A percentile compares a stretch with the other conserved stretches of the same genome.
phyloP scores from a whole-genome alignment of 495 filamentous ascomycete species.

The Pseudevernia furfuracea region DNA sequence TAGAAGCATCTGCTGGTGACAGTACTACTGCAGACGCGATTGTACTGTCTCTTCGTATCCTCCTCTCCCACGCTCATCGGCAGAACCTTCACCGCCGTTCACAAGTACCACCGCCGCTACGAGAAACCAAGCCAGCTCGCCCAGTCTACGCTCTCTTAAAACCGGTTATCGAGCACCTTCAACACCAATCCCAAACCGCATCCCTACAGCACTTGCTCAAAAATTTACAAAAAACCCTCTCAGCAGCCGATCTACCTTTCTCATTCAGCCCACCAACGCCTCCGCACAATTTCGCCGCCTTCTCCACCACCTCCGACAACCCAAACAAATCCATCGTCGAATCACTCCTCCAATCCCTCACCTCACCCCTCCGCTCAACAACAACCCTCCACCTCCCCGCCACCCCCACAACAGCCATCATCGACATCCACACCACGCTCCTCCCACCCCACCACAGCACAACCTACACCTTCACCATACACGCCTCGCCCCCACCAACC shows the following conservation, averaged over 20 bases:
- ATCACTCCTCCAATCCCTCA: conserved; percentile 35
- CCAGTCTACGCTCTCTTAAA: conserved; percentile 56
- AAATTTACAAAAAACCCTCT: conserved; percentile 34
- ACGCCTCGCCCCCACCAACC: not conserved
- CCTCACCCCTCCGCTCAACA: conserved; percentile 38
- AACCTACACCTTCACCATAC: conserved; percentile 38
- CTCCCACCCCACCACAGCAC: conserved; percentile 40
- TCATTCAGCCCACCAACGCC: conserved; percentile 28
- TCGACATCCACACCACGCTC: conserved; percentile 41
- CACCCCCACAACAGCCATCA: conserved; percentile 34
- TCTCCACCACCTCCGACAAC: conserved; percentile 8
- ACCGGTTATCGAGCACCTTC: conserved; percentile 55
- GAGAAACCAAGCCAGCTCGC: conserved; percentile 38
- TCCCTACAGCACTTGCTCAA: conserved; percentile 36
- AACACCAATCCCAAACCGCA: conserved; percentile 46
- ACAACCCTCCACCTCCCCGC: conserved; percentile 36
- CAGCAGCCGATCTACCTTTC: conserved; percentile 37
- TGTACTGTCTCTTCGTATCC: conserved; percentile 53
- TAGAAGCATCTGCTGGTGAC: conserved; percentile 16
- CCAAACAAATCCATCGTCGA: conserved; percentile 31
- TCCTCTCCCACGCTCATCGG: conserved; percentile 65
- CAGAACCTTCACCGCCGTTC: conserved; percentile 57
- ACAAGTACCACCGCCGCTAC: conserved; percentile 52
- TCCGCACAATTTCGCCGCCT: conserved; percentile 5
- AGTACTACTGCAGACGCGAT: conserved; percentile 34